Conservation (phyloP, 805 yeast species). For the Candida pseudoglaebosa region DNA sequence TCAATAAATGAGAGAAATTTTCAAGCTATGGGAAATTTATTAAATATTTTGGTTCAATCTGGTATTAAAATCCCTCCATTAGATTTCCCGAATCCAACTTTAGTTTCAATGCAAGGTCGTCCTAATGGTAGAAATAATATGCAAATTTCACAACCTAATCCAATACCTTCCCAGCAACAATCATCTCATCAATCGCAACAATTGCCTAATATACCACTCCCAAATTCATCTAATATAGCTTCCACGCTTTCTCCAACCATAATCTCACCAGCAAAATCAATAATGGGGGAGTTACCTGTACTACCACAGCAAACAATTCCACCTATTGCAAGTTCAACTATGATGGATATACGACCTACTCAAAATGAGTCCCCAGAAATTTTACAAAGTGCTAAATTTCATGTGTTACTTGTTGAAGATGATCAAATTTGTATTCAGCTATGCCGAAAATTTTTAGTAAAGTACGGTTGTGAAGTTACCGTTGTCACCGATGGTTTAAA, state of each 20-base stretch:
- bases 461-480: conserved; percentile 89
- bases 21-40: conserved; percentile 47
- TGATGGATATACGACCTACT: conserved; percentile 1
- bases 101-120: conserved; percentile 10
- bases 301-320: conserved; percentile 3
- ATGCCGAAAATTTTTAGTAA: conserved; percentile 75
- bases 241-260: conserved; percentile 1
- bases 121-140: background rate
- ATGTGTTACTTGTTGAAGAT: conserved; percentile 75
- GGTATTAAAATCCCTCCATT: conserved; percentile 69
- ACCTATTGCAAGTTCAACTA: conserved; percentile 2
- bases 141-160: conserved; percentile 2
- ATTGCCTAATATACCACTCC: background rate
- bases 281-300: conserved; percentile 3
- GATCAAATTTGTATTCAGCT: conserved; percentile 79
- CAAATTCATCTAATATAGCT: background rate
- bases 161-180: conserved; percentile 1
- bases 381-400: conserved; percentile 48
- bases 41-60: conserved; percentile 46
- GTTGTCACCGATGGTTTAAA: conserved; percentile 90
- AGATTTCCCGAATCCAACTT: conserved; percentile 46
- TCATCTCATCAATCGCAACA: conserved; percentile 3
- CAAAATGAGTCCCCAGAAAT: conserved; percentile 8
- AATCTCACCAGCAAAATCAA: background rate
- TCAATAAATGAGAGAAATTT: conserved; percentile 54